Evolutionary conservation across 805 yeast species (phyloP), one percentile per base, ranked within the genome.

Genomic region (Lachancea lanzarotensis): DNA sequence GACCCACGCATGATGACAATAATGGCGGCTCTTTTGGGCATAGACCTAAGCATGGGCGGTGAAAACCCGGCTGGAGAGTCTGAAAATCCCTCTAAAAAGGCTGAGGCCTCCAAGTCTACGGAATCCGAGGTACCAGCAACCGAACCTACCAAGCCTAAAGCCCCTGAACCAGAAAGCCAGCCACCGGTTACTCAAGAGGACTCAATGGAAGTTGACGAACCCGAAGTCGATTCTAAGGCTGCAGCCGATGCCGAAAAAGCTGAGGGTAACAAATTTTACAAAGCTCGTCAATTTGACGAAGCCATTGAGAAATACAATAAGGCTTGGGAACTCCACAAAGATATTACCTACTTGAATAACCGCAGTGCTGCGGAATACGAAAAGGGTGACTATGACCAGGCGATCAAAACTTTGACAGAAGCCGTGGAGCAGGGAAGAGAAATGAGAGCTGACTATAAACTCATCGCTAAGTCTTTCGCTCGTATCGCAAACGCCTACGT

Each of bases 311-410:
- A 79, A 50, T 93, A 93, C 70, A 73, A 85, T 62, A 76, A 81
- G 61, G 99, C 99, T 1, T 93, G 88, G 84, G 84, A 81, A 29
- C 63, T 80, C 17, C 68, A 73, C 68, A 76, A 81, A 60, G 98
- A 93, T 63, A 87, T 91, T 59, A 91, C 98, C 0, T 93, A 84
- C 64, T 75, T 93, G 64, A 93, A 95, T 73, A 93, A 93, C 74
- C 81, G 95, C 59, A 93, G 98, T 33, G 98, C 99, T 46, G 99
- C 98, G 29, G 96, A 93, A 69, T 93, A 69, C 61, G 99, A 93
- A 70, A 88, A 90, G 66, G 96, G 93, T 50, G 96, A 89, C 60
- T 85, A 77, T 59, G 96, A 89, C 46, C 68, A 81, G 10, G 90
- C 96, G 34, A 85, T 93, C 52, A 68, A 74, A 48, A 87, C 97